Evolutionary conservation across 495 filamentous ascomycete species (phyloP).

Genomic region (Podospora conica): DNA sequence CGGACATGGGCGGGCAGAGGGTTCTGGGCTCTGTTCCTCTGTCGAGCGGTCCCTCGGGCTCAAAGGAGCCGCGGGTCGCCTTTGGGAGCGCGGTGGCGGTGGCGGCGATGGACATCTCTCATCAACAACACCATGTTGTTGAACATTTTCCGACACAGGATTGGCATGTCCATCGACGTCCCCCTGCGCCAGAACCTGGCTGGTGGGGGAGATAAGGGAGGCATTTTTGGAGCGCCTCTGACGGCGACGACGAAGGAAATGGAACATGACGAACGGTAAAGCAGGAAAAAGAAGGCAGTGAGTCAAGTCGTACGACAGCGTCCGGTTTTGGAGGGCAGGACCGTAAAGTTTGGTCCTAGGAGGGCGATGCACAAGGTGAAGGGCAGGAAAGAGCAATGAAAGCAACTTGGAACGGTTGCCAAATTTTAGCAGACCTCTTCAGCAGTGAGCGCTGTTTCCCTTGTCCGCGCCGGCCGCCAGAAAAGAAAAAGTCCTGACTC

Average conservation of each 20-base stretch:
- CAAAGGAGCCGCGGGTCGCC: not conserved
- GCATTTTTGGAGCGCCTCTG: conserved; percentile 1
- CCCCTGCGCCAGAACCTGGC: not conserved
- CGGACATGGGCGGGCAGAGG: not conserved
- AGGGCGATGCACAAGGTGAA: too few species aligned
- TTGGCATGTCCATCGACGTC: not conserved
- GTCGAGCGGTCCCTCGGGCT: not conserved
- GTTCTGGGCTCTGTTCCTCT: not conserved
- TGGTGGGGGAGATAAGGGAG: not conserved
- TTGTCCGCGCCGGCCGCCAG: too few species aligned
- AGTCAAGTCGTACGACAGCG: too few species aligned
- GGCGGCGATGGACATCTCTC: not conserved
- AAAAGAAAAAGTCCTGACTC: too few species aligned
- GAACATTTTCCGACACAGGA: not conserved
- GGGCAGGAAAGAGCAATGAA: too few species aligned
- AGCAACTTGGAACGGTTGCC: too few species aligned
- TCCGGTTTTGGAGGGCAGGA: too few species aligned
- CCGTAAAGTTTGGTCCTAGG: too few species aligned
- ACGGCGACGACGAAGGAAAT: not conserved
- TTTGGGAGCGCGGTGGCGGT: not conserved
- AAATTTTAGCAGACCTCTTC: too few species aligned
- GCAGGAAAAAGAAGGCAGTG: too few species aligned
- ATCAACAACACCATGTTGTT: not conserved
- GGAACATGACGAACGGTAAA: not conserved
- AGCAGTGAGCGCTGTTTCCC: too few species aligned